Conservation (phyloP, 2,329 filamentous ascomycete species). For the Neocucurbitaria cava region DNA sequence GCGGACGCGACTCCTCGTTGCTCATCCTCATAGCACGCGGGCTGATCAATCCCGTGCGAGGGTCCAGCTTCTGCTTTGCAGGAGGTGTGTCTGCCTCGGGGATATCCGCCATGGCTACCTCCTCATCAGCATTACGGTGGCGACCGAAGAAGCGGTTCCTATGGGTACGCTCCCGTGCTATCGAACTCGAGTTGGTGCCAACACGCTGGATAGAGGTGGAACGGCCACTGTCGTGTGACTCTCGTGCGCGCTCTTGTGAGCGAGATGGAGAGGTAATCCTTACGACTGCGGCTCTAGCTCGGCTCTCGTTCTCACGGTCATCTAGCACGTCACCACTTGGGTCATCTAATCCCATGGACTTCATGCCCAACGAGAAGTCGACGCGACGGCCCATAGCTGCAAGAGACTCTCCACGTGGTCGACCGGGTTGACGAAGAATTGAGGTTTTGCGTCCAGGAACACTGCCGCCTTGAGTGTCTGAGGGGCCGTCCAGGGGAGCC, state of each 20-base stretch:
- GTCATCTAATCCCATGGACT: constrained; percentile 63
- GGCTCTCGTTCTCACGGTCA: constrained; percentile 52
- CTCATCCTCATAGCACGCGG: constrained; percentile 37
- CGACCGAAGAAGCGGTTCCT: constrained; percentile 69
- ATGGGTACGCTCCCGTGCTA: constrained; percentile 52
- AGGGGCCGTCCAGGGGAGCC: constrained; percentile 34
- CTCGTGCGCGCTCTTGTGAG: constrained; percentile 30
- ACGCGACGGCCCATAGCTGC: constrained; percentile 67
- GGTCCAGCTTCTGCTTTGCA: constrained; percentile 43
- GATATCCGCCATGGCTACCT: constrained; percentile 58
- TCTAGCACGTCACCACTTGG: constrained; percentile 71
- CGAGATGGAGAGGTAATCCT: constrained; percentile 49
- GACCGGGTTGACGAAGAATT: constrained; percentile 62
- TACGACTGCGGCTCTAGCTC: constrained; percentile 49
- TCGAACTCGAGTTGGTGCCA: constrained; percentile 41
- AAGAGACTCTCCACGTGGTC: constrained; percentile 63
- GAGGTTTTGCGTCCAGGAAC: constrained; percentile 52
- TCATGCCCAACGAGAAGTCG: constrained; percentile 75
- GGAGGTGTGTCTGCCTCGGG: constrained; percentile 45
- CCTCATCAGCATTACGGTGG: constrained; percentile 45
- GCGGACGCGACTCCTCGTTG: constrained; percentile 23
- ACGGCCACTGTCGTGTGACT: constrained; percentile 43
- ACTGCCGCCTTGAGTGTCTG: constrained; percentile 8
- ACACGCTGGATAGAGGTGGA: constrained; percentile 45
- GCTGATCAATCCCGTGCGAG: constrained; percentile 43